Evolutionary conservation across 495 filamentous ascomycete species (phyloP).

Genomic region (Xylaria longipes): DNA sequence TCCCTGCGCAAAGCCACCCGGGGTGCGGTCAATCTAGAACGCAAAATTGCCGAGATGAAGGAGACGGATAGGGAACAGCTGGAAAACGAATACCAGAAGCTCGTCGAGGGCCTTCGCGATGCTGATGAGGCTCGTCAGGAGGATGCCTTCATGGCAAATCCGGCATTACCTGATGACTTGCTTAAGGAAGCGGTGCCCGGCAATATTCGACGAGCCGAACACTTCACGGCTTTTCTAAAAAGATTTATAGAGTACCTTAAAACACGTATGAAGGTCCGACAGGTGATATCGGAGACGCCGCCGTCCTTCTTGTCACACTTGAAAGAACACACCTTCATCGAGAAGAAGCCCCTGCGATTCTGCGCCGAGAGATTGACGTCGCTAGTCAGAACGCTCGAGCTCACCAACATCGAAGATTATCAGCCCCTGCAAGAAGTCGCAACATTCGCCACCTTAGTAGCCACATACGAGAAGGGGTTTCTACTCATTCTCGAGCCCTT

Average conservation of each 20-base stretch:
- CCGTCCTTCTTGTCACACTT: conserved; percentile 92
- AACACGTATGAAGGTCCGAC: conserved; percentile 96
- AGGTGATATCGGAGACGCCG: conserved; percentile 96
- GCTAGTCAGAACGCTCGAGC: conserved; percentile 91
- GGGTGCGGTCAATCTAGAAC: conserved; percentile 88
- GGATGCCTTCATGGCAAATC: conserved; percentile 96
- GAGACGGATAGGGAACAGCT: conserved; percentile 89
- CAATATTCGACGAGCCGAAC: conserved; percentile 94
- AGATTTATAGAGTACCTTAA: conserved; percentile 98
- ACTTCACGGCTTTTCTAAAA: conserved; percentile 94
- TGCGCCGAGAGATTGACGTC: conserved; percentile 95
- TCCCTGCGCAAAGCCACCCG: conserved; percentile 86
- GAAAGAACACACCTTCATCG: conserved; percentile 95
- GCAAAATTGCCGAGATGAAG: conserved; percentile 91
- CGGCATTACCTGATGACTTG: conserved; percentile 81
- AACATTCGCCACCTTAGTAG: conserved; percentile 96
- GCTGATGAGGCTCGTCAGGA: conserved; percentile 89
- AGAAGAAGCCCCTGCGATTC: conserved; percentile 93
- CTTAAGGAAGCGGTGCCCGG: conserved; percentile 94
- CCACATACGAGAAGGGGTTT: conserved; percentile 98
- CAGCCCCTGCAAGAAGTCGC: conserved; percentile 97
- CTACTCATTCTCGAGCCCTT: conserved; percentile 94
- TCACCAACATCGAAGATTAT: conserved; percentile 97
- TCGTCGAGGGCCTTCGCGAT: conserved; percentile 89
- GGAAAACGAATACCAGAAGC: conserved; percentile 92